These are phyloP conservation scores for Microcos paniculata DNA, from an alignment of 345 rosid species.

Conservation along the genomic window DNA sequence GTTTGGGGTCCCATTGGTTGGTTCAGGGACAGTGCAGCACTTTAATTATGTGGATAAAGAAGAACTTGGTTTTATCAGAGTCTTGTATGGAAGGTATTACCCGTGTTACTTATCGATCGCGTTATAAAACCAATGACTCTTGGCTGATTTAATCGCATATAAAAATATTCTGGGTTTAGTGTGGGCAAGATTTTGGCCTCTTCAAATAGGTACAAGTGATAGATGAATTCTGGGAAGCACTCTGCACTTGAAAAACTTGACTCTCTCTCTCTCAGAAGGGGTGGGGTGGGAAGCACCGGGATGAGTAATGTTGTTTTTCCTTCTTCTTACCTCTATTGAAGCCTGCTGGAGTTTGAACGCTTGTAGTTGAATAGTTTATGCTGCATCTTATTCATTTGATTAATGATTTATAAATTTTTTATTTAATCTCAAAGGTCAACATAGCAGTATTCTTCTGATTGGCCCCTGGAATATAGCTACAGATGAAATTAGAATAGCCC, in stretches of 20 bases:
- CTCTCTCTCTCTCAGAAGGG: background rate
- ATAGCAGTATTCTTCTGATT: background rate
- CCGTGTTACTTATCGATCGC: too few species aligned
- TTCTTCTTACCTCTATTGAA: background rate
- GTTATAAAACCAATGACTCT: background rate
- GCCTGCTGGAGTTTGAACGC: background rate
- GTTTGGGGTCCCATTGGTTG: conserved; percentile 26
- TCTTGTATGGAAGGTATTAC: conserved; percentile 84
- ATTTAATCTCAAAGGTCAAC: background rate
- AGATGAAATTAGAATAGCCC: background rate
- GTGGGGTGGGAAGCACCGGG: background rate
- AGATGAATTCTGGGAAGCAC: background rate
- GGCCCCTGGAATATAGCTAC: background rate
- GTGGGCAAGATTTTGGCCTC: background rate
- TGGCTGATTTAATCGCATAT: background rate
- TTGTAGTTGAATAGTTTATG: background rate
- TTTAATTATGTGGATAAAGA: conserved; percentile 30
- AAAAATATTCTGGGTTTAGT: background rate
- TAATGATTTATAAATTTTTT: background rate
- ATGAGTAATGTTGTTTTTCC: background rate
- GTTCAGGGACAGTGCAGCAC: conserved; percentile 30
- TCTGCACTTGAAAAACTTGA: background rate
- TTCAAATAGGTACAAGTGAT: background rate
- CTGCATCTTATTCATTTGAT: background rate
- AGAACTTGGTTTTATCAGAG: conserved; percentile 57